These are phyloP conservation scores for Pythium insidiosum DNA, from an alignment of 352 stramenopile genomes.

Conservation along the genomic window DNA sequence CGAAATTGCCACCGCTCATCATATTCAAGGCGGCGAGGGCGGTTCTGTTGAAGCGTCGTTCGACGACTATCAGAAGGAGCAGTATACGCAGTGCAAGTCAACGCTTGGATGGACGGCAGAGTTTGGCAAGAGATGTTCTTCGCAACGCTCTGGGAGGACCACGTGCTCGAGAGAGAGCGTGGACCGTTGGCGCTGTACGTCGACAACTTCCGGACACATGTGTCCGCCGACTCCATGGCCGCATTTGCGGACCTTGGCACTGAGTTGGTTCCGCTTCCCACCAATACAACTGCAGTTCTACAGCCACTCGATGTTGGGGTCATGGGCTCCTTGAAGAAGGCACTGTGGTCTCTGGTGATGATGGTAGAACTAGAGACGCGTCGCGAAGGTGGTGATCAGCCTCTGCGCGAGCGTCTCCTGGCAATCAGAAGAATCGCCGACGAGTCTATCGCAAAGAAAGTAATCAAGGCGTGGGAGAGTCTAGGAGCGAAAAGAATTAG, in stretches of 20 bases:
- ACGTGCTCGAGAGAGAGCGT: background rate
- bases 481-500: conserved; percentile 6
- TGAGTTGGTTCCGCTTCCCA: conserved; percentile 12
- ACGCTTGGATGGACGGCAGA: conserved; percentile 19
- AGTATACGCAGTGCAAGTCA: conserved; percentile 11
- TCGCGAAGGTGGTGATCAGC: background rate
- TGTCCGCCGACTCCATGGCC: conserved; percentile 7
- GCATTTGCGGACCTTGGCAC: conserved; percentile 10
- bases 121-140: conserved; percentile 12
- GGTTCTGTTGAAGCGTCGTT: conserved; percentile 10
- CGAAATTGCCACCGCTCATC: conserved; percentile 12
- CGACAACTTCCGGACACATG: conserved; percentile 23
- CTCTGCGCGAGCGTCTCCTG: conserved; percentile 8
- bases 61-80: conserved; percentile 3
- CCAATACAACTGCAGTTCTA: conserved; percentile 15
- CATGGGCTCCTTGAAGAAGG: conserved; percentile 20
- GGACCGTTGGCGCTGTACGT: conserved; percentile 9
- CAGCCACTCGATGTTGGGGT: conserved; percentile 18
- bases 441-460: conserved; percentile 1
- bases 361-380: conserved; percentile 3
- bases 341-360: conserved; percentile 6
- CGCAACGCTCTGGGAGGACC: conserved; percentile 2
- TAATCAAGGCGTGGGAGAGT: conserved; percentile 8
- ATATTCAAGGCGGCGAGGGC: conserved; percentile 13
- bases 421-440: conserved; percentile 1